Evolutionary conservation across 106 monocot species (phyloP), one percentile per base, ranked within the genome.

Genomic region (Apostasia shenzhenica): DNA sequence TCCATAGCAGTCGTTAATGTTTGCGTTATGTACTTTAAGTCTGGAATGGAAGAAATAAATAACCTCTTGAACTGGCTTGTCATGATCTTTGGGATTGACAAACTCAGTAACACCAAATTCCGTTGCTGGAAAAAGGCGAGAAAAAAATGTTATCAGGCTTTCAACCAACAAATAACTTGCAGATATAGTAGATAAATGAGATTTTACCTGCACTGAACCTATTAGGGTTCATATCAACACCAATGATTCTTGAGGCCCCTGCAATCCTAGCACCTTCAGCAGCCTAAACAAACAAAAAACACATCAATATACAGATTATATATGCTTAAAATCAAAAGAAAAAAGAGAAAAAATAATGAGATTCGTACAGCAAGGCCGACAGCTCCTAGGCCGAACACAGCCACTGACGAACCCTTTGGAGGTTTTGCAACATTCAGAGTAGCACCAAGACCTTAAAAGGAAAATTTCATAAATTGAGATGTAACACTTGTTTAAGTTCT

Each of bases 51-150:
- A 47, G 14, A 2, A 57, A 2, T 48, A 45, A 50, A 38, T 39
- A 71, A 93, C 92, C 86, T 94, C 86, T 78, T 94, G 93, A 48
- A 94, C 84, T 54, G 93, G 93, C 68, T 59, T 94, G 61, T 79
- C 59, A 8, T 94, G 65, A 41, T 94, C 93, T 41, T 71, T 75
- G 0, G 86, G 86, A 54, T 86, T 86, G 6, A 87, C 77, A 71
- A 87, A 87, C 47, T 94, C 93, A 48, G 74, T 94, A 55, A 80
- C 73, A 5, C 90, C 86, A 54, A 94, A 94, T 13, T 93, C 87
- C 69, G 70, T 90, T 13, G 93, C 93, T 94, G 89, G 4, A 39
- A 5, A 51, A 26, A 26, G 26, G 26, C 26, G 26, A 26, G 26
- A 26, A 26, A 26, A 26, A 26, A 26, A 26, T 26, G 26, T 26